Percentiles rank a stretch among this genome's conserved stretches.
phyloP scores from a whole-genome alignment of 2,329 filamentous ascomycete species.

The Cytospora piceae region DNA sequence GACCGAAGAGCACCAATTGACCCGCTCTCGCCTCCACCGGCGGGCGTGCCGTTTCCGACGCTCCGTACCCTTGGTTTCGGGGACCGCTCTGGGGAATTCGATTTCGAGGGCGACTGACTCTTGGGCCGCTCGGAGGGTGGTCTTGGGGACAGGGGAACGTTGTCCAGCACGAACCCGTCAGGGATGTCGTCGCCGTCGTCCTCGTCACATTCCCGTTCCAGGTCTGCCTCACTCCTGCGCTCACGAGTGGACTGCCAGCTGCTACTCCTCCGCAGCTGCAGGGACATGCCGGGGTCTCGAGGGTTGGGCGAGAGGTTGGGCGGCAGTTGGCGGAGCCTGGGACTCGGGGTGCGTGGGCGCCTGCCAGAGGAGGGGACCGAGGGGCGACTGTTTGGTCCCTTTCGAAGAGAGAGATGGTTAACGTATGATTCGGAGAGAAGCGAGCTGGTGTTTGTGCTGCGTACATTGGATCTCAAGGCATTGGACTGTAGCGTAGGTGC shows the following conservation, averaged over 20 bases:
- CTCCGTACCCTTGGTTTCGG: slow-evolving; percentile 54
- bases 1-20: slow-evolving; percentile 53
- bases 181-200: slow-evolving; percentile 80
- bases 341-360: slow-evolving; percentile 57
- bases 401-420: slow-evolving; percentile 37
- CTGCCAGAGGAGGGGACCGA: slow-evolving; percentile 46
- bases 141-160: slow-evolving; percentile 80
- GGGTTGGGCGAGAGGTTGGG: slow-evolving; percentile 50
- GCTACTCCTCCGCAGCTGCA: slow-evolving; percentile 61
- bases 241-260: slow-evolving; percentile 72
- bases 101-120: slow-evolving; percentile 57
- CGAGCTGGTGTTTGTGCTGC: slow-evolving; percentile 52
- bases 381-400: slow-evolving; percentile 41
- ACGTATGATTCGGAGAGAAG: slow-evolving; percentile 39
- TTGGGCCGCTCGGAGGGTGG: slow-evolving; percentile 59
- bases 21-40: slow-evolving; percentile 61
- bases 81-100: slow-evolving; percentile 56
- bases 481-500: slow-evolving; percentile 52
- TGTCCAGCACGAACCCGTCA: slow-evolving; percentile 78
- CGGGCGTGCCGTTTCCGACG: slow-evolving; percentile 67
- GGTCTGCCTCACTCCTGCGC: slow-evolving; percentile 69
- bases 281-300: slow-evolving; percentile 45
- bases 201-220: slow-evolving; percentile 76
- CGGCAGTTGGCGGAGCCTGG: slow-evolving; percentile 22
- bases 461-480: slow-evolving; percentile 52